Percentiles rank a stretch among this genome's conserved stretches.
phyloP scores from a whole-genome alignment of 352 stramenopile genomes.

The Pythium brachiatum region DNA sequence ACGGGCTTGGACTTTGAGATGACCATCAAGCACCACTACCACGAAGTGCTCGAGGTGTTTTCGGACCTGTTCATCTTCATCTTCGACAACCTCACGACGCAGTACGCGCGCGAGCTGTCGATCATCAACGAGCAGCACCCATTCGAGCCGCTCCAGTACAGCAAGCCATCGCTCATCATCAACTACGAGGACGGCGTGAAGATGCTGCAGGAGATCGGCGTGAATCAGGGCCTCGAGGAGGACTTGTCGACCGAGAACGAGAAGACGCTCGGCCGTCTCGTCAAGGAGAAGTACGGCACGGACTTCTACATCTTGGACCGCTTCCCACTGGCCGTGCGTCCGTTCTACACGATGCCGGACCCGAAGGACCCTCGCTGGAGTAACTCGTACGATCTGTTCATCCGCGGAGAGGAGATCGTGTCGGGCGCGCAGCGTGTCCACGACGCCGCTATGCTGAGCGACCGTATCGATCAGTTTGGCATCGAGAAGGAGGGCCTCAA shows the following conservation, averaged over 20 bases:
- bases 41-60: constrained; percentile 97
- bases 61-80: constrained; percentile 99
- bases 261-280: constrained; percentile 94
- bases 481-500: constrained; percentile 91
- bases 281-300: constrained; percentile 98
- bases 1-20: constrained; percentile 99
- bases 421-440: constrained; percentile 99
- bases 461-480: constrained; percentile 86
- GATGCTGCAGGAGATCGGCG: constrained; percentile 86
- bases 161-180: constrained; percentile 91
- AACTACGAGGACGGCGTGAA: constrained; percentile 94
- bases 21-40: constrained; percentile 99
- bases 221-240: constrained; percentile 72
- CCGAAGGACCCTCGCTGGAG: constrained; percentile 91
- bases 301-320: constrained; percentile 99
- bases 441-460: constrained; percentile 92
- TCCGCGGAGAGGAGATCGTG: constrained; percentile 99
- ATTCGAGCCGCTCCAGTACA: constrained; percentile 97
- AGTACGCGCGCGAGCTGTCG: constrained; percentile 94
- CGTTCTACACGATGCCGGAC: constrained; percentile 99
- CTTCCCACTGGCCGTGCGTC: constrained; percentile 97
- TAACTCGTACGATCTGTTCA: constrained; percentile 99
- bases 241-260: constrained; percentile 96
- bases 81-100: constrained; percentile 96
- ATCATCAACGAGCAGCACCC: constrained; percentile 96